These are phyloP conservation scores for Albatrellus ellisii DNA, from an alignment of 768 basidiomycete species.

Conservation along the genomic window DNA sequence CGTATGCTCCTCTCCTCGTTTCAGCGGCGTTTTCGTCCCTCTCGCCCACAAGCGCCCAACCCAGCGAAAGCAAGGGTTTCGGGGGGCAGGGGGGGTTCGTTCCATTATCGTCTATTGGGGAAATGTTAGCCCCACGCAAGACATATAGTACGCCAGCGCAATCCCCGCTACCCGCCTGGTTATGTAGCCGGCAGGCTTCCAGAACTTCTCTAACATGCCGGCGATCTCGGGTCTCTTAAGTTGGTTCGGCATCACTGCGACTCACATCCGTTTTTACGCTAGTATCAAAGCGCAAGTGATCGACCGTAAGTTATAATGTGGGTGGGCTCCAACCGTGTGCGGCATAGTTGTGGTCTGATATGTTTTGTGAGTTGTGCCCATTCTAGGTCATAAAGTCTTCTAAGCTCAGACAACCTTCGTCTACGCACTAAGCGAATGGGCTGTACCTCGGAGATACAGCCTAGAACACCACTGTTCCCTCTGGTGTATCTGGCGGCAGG, in stretches of 20 bases:
- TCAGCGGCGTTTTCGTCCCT: conserved; percentile 53
- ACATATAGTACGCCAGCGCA: too few relatives aligned
- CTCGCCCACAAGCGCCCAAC: conserved; percentile 71
- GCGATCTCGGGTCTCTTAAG: conserved; percentile 34
- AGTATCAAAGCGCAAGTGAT: conserved; percentile 75
- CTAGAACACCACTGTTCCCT: too few relatives aligned
- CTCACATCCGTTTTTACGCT: conserved; percentile 62
- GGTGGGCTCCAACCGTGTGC: conserved; percentile 60
- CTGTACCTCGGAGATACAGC: too few relatives aligned
- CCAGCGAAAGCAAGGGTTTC: conserved; percentile 63
- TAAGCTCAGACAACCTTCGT: too few relatives aligned
- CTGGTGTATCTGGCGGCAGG: too few relatives aligned
- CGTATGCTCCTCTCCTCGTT: conserved; percentile 55
- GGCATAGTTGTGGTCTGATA: conserved; percentile 42
- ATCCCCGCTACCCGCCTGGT: too few relatives aligned
- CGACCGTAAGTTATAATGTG: conserved; percentile 64
- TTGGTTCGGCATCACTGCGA: conserved; percentile 35
- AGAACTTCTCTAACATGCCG: conserved; percentile 51
- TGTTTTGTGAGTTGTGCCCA: conserved; percentile 59
- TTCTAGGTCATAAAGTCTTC: too few relatives aligned
- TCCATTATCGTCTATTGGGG: too few relatives aligned
- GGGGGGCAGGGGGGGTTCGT: too few relatives aligned
- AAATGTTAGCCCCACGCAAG: too few relatives aligned
- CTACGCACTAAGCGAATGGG: too few relatives aligned
- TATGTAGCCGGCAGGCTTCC: too few relatives aligned